Evolutionary conservation across 2,329 filamentous ascomycete genomes (phyloP).

Genomic region (Hypoxylon sp.): DNA sequence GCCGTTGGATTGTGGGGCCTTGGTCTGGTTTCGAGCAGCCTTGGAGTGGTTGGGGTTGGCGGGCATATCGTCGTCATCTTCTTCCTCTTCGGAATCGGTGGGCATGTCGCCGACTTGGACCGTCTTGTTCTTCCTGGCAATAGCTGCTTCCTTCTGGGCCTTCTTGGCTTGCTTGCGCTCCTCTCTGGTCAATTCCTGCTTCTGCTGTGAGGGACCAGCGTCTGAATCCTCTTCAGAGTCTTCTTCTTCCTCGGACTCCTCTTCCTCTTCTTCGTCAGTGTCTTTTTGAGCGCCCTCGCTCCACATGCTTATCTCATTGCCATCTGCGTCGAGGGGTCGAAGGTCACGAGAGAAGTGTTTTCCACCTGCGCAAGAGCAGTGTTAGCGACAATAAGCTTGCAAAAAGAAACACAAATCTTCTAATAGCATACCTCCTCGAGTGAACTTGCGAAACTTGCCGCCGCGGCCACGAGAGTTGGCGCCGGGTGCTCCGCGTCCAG

Average conservation of each 20-base stretch:
- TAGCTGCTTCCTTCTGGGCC: conserved; percentile 90
- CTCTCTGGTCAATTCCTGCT: conserved; percentile 80
- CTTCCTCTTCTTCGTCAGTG: conserved; percentile 64
- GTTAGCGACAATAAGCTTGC: conserved; percentile 29
- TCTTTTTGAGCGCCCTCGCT: conserved; percentile 69
- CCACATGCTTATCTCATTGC: conserved; percentile 92
- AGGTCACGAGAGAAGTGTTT: conserved; percentile 96
- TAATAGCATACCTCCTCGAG: conserved; percentile 82
- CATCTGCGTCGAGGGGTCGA: conserved; percentile 88
- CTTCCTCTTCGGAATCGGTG: conserved; percentile 74
- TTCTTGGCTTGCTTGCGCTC: conserved; percentile 90
- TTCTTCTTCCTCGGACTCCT: conserved; percentile 65
- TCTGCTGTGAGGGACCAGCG: conserved; percentile 60
- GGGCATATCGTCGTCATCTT: conserved; percentile 75
- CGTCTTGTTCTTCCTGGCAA: conserved; percentile 79
- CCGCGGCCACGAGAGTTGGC: conserved; percentile 80
- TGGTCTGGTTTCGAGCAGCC: conserved; percentile 74
- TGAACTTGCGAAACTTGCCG: conserved; percentile 95
- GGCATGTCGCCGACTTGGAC: conserved; percentile 91
- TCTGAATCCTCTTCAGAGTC: conserved; percentile 60
- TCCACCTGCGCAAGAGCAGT: conserved; percentile 72
- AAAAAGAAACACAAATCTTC: conserved; percentile 3
- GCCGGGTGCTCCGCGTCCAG: conserved; percentile 61
- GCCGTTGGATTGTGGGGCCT: conserved; percentile 57
- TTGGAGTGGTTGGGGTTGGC: conserved; percentile 94